Conservation (phyloP, 2,329 filamentous ascomycete species). For the Paramyrothecium roridum region DNA sequence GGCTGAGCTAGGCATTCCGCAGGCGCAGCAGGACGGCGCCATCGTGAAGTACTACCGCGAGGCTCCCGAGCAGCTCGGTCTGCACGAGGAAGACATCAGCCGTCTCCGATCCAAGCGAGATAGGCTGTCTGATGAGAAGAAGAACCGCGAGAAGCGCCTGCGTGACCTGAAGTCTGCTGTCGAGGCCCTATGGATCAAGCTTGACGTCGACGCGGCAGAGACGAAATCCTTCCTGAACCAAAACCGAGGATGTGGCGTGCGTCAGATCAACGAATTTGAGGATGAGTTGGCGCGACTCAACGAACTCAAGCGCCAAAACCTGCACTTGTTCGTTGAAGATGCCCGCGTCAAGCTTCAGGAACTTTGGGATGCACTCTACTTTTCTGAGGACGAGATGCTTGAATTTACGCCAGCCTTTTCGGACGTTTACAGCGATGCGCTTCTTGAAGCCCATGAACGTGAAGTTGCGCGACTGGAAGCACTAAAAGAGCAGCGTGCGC, state of each 20-base stretch:
- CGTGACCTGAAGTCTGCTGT: slow-evolving; percentile 74
- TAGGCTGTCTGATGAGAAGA: slow-evolving; percentile 85
- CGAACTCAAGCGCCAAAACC: slow-evolving; percentile 90
- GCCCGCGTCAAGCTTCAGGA: slow-evolving; percentile 86
- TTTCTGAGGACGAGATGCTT: slow-evolving; percentile 97
- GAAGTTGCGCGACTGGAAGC: slow-evolving; percentile 81
- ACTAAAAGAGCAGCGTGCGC: slow-evolving; percentile 81
- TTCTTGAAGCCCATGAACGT: slow-evolving; percentile 90
- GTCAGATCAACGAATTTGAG: slow-evolving; percentile 94
- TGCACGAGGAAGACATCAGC: slow-evolving; percentile 82
- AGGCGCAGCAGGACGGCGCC: slow-evolving; percentile 82
- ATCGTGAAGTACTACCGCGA: slow-evolving; percentile 91
- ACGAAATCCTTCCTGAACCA: slow-evolving; percentile 80
- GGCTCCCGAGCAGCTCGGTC: slow-evolving; percentile 86
- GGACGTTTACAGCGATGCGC: slow-evolving; percentile 93
- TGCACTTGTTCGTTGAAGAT: slow-evolving; percentile 95
- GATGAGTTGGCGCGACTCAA: slow-evolving; percentile 84
- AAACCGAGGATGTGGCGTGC: slow-evolving; percentile 86
- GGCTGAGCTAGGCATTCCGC: slow-evolving; percentile 92
- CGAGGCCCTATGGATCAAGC: slow-evolving; percentile 84
- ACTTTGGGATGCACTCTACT: slow-evolving; percentile 91
- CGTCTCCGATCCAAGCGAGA: slow-evolving; percentile 73
- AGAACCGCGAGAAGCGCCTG: slow-evolving; percentile 71
- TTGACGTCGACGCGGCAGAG: slow-evolving; percentile 79
- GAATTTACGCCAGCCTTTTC: slow-evolving; percentile 97